phyloP scores from a whole-genome alignment of 2,329 filamentous ascomycete species.

The Aureobasidium sp. region DNA sequence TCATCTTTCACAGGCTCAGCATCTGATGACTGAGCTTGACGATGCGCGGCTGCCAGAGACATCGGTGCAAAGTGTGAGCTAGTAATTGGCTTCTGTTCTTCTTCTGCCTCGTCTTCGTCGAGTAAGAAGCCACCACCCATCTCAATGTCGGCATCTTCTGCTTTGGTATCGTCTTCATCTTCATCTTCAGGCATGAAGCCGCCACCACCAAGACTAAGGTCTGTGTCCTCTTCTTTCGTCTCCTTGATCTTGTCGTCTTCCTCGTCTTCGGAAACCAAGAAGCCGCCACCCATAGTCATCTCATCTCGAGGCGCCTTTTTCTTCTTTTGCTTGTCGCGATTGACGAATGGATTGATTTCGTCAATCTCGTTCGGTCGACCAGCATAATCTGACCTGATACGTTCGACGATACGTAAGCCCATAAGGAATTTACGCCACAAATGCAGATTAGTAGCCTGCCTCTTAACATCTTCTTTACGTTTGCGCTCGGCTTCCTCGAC shows the following conservation, averaged over 20 bases:
- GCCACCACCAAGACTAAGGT: conserved; percentile 28
- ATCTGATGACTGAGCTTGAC: background rate
- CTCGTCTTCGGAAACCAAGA: conserved; percentile 34
- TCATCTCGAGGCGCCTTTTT: conserved; percentile 20
- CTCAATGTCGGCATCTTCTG: background rate
- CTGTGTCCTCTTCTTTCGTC: background rate
- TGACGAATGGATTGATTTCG: conserved; percentile 49
- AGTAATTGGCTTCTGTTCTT: conserved; percentile 20
- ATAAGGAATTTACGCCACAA: conserved; percentile 84
- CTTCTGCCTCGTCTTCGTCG: conserved; percentile 23
- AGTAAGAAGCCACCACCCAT: conserved; percentile 19
- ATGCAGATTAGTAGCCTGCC: conserved; percentile 63
- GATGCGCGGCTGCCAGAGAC: conserved; percentile 30
- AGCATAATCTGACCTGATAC: conserved; percentile 71
- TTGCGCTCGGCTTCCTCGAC: conserved; percentile 65
- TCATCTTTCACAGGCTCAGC: conserved; percentile 12
- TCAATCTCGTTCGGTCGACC: conserved; percentile 40
- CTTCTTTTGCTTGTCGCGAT: conserved; percentile 31
- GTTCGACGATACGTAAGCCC: conserved; percentile 73
- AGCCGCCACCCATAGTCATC: conserved; percentile 32
- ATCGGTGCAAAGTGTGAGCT: conserved; percentile 26
- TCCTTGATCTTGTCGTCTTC: conserved; percentile 27
- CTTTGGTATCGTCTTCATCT: conserved; percentile 29
- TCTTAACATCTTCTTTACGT: conserved; percentile 77
- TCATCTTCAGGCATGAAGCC: conserved; percentile 32